phyloP scores from a whole-genome alignment of 2,329 filamentous ascomycete species.

The Fusarium illudens region DNA sequence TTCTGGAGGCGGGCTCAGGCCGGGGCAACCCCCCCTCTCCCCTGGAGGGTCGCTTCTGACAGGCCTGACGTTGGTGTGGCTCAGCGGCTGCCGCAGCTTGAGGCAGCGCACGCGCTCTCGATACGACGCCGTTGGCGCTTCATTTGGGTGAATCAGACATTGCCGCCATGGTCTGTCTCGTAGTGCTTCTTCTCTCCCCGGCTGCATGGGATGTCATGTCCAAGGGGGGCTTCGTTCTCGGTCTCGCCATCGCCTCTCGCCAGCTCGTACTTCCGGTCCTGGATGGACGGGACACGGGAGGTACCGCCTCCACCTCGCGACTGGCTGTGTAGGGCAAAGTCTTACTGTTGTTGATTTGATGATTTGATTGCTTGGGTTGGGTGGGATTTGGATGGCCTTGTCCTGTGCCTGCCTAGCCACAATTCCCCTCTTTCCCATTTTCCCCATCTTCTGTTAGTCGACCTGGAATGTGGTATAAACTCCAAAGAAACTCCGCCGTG shows the following conservation, averaged over 20 bases:
- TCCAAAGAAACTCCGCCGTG: not conserved
- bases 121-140: conserved; percentile 5
- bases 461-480: conserved; percentile 27
- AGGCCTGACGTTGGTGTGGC: conserved; percentile 21
- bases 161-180: conserved; percentile 19
- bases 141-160: conserved; percentile 26
- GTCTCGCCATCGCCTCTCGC: conserved; percentile 27
- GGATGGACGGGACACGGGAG: not conserved
- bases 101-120: conserved; percentile 25
- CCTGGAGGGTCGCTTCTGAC: conserved; percentile 13
- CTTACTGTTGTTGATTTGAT: not conserved
- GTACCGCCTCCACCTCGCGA: not conserved
- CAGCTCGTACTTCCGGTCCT: not conserved
- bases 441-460: not conserved
- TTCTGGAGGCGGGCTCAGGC: conserved; percentile 4
- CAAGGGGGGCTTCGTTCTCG: conserved; percentile 9
- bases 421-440: conserved; percentile 1
- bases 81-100: conserved; percentile 26
- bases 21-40: not conserved
- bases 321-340: conserved; percentile 2
- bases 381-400: conserved; percentile 2
- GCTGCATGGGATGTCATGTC: not conserved
- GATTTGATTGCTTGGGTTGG: conserved; percentile 15
- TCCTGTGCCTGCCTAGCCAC: conserved; percentile 12
- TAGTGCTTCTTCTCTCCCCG: no score